Evolutionary conservation across 2,329 filamentous ascomycete species (phyloP), one percentile per base, ranked within the genome.

Genomic region (Fusarium setosum): DNA sequence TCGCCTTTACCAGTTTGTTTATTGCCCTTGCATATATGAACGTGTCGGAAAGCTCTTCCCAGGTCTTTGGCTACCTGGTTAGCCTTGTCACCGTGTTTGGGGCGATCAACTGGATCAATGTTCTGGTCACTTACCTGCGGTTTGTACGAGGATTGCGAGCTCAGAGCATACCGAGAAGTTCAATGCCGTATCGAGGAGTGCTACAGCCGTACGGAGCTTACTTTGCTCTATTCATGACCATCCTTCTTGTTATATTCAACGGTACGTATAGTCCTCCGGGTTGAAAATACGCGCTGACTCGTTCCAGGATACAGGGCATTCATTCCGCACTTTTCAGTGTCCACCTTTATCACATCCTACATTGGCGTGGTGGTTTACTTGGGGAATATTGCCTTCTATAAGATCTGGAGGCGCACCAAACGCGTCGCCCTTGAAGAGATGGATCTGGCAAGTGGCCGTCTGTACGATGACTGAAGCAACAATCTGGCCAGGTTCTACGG

Each of bases 71-170:
- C 10, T 56, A 34, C 26, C 42, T 56, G 21, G 26, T 53, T 18
- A 20, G 11, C 0, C 23, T 53, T 23, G n/a, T 35, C 10, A 53
- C 26, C 15, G 15, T 44, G 6, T 15, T 29, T 18, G 50, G 50
- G 3, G n/a, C 15, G 4, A 34, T 53, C 26, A 34, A 35, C 15
- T 49, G 45, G 45, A 23, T 37, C 15, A 37, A 35, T 17, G 20
- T 49, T 11, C 15, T 49, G 8, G 29, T 44, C 17, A 44, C 37
- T 3, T 44, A 42, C 29, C 26, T 23, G 12, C 13, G 13, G 7
- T 23, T 42, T 21, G 35, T 13, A 11, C 40, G 76, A 79, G 62
- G 88, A 87, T n/a, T 83, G 88, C 77, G 69, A 23, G 44, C 44
- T 2, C 44, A 48, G 44, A 26, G 44, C 13, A 32, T 48, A 10